Percentiles rank a stretch among this genome's conserved stretches.
Conservation (phyloP, 129 eudicot genomes). For the Ambrosia artemisiifolia region DNA sequence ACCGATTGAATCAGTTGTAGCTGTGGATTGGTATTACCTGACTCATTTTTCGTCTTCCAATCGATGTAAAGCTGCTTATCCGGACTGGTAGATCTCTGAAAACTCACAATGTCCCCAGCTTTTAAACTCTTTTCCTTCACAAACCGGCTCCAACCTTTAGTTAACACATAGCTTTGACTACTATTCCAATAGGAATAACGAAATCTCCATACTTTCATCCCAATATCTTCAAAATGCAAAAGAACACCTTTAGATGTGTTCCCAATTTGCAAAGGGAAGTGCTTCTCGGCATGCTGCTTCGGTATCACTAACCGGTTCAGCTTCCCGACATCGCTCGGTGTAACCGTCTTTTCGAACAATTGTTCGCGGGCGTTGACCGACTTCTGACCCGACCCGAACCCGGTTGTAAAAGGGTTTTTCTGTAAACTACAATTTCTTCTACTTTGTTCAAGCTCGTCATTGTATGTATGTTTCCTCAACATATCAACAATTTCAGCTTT, state of each 20-base stretch:
- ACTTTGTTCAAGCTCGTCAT: slow-evolving; percentile 81
- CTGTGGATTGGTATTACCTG: slow-evolving; percentile 3
- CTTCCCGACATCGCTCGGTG: slow-evolving; percentile 92
- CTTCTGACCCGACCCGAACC: slow-evolving; percentile 32
- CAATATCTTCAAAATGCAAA: slow-evolving; percentile 67
- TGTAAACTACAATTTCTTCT: slow-evolving; percentile 24
- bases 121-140: slow-evolving; percentile 77
- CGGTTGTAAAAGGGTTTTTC: slow-evolving; percentile 1
- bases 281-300: slow-evolving; percentile 86
- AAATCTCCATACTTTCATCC: slow-evolving; percentile 85
- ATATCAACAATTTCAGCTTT: slow-evolving; percentile 88
- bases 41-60: slow-evolving; percentile 45
- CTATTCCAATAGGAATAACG: slow-evolving; percentile 89
- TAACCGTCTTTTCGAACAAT: slow-evolving; percentile 66
- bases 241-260: slow-evolving; percentile 62
- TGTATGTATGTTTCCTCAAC: slow-evolving; percentile 81
- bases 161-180: slow-evolving; percentile 83
- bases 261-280: slow-evolving; percentile 66
- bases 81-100: slow-evolving; percentile 58
- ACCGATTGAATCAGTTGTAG: not conserved
- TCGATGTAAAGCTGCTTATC: slow-evolving; percentile 76
- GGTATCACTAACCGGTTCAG: slow-evolving; percentile 86
- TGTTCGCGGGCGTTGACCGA: slow-evolving; percentile 38
- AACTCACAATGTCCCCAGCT: slow-evolving; percentile 79
- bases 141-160: slow-evolving; percentile 94